phyloP scores from a whole-genome alignment of 1,284 basidiomycete genomes.

The Jaminaea rosea region DNA sequence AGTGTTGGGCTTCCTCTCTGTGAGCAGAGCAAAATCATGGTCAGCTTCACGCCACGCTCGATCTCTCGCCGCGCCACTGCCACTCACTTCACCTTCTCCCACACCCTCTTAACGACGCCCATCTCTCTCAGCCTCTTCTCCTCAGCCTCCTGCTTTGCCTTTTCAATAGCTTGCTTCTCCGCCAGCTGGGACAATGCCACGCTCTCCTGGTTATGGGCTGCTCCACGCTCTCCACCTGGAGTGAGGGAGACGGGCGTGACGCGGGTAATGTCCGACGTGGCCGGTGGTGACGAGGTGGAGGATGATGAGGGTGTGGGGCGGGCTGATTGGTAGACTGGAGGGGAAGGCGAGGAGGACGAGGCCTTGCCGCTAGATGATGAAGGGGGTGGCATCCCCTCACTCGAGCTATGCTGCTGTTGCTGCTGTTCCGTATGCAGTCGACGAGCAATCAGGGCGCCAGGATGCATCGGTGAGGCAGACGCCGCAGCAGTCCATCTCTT shows the following conservation, averaged over 20 bases:
- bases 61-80: no score
- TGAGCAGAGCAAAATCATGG: no score
- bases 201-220: conserved; percentile 21
- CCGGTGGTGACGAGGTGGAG: no score
- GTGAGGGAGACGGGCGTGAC: conserved; percentile 17
- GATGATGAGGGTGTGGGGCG: conserved; percentile 17
- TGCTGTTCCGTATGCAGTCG: no score
- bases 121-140: conserved; percentile 8
- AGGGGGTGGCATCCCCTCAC: no score
- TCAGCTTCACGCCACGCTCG: no score
- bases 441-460: no score
- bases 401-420: no score
- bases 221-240: conserved; percentile 25
- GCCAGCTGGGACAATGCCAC: conserved; percentile 24
- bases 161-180: conserved; percentile 19
- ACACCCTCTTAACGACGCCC: conserved; percentile 48
- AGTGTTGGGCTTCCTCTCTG: conserved; percentile 91
- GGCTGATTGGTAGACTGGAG: conserved; percentile 20
- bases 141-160: conserved; percentile 8
- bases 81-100: conserved; percentile 91
- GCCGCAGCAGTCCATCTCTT: no score
- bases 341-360: conserved; percentile 1
- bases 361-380: background rate
- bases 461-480: no score
- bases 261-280: conserved; percentile 12